Conservation (phyloP, 352 stramenopile genomes). For the Pythium phragmiticola region DNA sequence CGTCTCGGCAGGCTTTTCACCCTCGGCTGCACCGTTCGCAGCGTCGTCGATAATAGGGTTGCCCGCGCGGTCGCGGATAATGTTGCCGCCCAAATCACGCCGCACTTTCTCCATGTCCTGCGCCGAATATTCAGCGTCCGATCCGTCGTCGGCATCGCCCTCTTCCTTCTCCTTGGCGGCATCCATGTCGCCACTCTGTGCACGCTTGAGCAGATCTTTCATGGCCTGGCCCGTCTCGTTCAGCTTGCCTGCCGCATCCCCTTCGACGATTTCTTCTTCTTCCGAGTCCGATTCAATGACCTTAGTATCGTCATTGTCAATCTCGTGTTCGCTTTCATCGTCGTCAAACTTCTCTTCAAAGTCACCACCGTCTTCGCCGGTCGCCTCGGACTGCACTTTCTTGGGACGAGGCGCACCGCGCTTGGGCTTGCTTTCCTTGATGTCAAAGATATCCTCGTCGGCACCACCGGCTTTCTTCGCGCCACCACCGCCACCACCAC, state of each 20-base stretch:
- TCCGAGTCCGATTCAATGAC: conserved; percentile 73
- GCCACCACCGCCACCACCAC: conserved; percentile 27
- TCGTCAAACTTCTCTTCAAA: conserved; percentile 89
- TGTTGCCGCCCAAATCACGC: conserved; percentile 76
- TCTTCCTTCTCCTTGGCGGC: conserved; percentile 48
- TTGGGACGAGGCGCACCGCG: conserved; percentile 49
- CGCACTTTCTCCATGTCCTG: conserved; percentile 85
- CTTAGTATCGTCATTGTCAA: conserved; percentile 67
- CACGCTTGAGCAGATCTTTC: conserved; percentile 80
- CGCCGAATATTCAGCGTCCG: conserved; percentile 69
- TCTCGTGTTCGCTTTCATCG: conserved; percentile 83
- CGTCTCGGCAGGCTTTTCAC: conserved; percentile 18
- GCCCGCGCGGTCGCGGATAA: conserved; percentile 65
- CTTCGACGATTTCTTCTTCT: conserved; percentile 75
- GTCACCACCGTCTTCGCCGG: conserved; percentile 79
- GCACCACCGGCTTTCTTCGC: conserved; percentile 39
- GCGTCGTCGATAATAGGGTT: conserved; percentile 17
- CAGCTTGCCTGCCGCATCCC: conserved; percentile 66
- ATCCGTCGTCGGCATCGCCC: conserved; percentile 44
- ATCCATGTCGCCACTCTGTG: conserved; percentile 72
- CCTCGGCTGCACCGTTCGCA: conserved; percentile 25
- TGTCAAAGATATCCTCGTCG: conserved; percentile 67
- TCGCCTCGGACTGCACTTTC: conserved; percentile 50
- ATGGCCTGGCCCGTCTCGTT: conserved; percentile 82
- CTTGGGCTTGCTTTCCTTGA: conserved; percentile 48